Conservation (phyloP, 352 stramenopile genomes). For the Paralagenidium karlingii region DNA sequence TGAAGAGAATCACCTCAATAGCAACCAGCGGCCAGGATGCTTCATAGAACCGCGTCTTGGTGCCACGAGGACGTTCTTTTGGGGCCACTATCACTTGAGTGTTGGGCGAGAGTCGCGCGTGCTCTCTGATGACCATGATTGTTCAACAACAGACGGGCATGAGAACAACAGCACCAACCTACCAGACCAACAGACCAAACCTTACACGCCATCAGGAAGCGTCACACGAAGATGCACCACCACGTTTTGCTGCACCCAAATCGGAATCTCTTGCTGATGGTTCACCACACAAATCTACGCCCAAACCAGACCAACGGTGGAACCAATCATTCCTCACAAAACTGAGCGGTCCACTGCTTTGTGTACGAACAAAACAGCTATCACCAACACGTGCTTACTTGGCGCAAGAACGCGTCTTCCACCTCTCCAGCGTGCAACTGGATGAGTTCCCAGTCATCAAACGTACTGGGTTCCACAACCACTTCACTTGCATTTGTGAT, state of each 20-base stretch:
- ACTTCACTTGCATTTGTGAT: slow-evolving; percentile 56
- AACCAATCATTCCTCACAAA: background rate
- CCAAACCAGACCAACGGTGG: background rate
- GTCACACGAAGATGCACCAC: slow-evolving; percentile 51
- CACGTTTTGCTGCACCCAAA: slow-evolving; percentile 70
- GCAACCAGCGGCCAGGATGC: slow-evolving; percentile 24
- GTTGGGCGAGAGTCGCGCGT: slow-evolving; percentile 50
- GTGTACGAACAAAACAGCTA: background rate
- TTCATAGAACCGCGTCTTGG: slow-evolving; percentile 26
- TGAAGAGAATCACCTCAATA: background rate
- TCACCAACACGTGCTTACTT: slow-evolving; percentile 22
- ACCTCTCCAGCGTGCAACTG: slow-evolving; percentile 75
- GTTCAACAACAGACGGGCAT: background rate
- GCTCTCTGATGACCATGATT: slow-evolving; percentile 25
- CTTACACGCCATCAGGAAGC: slow-evolving; percentile 55
- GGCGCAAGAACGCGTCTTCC: slow-evolving; percentile 67
- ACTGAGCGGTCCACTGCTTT: background rate
- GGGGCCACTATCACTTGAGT: slow-evolving; percentile 65
- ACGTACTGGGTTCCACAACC: slow-evolving; percentile 72
- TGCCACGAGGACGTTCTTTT: slow-evolving; percentile 47
- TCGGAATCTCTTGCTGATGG: slow-evolving; percentile 71
- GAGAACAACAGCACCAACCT: background rate
- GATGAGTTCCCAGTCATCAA: slow-evolving; percentile 86
- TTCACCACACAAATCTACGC: slow-evolving; percentile 77
- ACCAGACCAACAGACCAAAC: background rate